Conservation (phyloP, 1,284 basidiomycete species). For the Chiua sp. region DNA sequence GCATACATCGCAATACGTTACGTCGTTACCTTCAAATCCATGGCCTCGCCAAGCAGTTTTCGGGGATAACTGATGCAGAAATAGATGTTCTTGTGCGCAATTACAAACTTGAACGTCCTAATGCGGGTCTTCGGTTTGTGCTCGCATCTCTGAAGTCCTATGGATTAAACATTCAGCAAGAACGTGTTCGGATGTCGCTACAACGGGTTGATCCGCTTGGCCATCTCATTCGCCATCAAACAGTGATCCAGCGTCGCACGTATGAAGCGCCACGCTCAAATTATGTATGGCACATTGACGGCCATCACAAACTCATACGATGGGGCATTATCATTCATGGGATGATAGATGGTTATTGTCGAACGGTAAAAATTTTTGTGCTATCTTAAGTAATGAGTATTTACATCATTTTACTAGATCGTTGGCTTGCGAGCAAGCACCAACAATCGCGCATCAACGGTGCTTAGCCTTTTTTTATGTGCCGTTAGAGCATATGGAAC, state of each 20-base stretch:
- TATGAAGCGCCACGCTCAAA: conserved; percentile 6
- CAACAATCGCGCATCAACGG: conserved; percentile 7
- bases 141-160: not conserved
- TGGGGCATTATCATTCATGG: conserved; percentile 60
- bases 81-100: conserved; percentile 1
- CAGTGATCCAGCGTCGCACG: conserved; percentile 14
- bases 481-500: not conserved
- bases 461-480: conserved; percentile 7
- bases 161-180: conserved; percentile 1
- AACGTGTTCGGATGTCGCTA: not conserved
- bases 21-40: not conserved
- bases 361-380: conserved; percentile 1
- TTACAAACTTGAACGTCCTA: conserved; percentile 2
- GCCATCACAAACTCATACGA: conserved; percentile 53
- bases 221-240: conserved; percentile 21
- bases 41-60: conserved; percentile 1
- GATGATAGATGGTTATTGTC: conserved; percentile 34
- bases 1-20: conserved; percentile 10
- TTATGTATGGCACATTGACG: conserved; percentile 49
- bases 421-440: conserved; percentile 3
- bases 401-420: not conserved
- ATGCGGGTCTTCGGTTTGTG: conserved; percentile 7
- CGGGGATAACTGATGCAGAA: conserved; percentile 7
- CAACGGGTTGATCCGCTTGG: conserved; percentile 23
- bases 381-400: too few relatives aligned